Percentiles rank a stretch among this genome's conserved stretches.
Evolutionary conservation across 78 protist genomes (phyloP).

Genomic region (Diacronema lutheri): DNA sequence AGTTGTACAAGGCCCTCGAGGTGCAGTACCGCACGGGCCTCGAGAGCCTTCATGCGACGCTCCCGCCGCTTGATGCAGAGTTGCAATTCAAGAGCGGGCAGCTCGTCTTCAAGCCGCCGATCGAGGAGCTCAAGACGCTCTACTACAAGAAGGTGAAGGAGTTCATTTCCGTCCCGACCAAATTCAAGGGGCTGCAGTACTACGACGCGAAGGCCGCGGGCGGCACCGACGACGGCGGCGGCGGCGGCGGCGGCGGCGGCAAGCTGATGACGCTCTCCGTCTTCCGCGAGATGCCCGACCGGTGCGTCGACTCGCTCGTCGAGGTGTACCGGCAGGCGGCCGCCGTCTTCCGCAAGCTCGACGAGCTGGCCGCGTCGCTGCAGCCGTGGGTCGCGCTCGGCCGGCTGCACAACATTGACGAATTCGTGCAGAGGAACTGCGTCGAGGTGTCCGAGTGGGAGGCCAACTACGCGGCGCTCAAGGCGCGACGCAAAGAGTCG

Average conservation of each 20-base stretch:
- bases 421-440: conserved; percentile 15
- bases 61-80: conserved; percentile 41
- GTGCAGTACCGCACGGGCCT: conserved; percentile 66
- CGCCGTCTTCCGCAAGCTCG: conserved; percentile 37
- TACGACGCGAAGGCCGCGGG: too few species aligned
- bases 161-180: conserved; percentile 59
- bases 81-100: conserved; percentile 36
- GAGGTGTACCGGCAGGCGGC: conserved; percentile 49
- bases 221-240: not conserved
- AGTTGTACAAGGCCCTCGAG: conserved; percentile 75
- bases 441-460: conserved; percentile 52
- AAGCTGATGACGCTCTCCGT: conserved; percentile 16
- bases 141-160: conserved; percentile 57
- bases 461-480: conserved; percentile 40
- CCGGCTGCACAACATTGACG: not conserved
- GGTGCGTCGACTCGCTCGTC: conserved; percentile 39
- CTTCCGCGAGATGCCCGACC: conserved; percentile 51
- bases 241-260: not conserved
- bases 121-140: conserved; percentile 59
- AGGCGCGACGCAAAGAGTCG: conserved; percentile 38
- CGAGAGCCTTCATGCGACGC: conserved; percentile 49
- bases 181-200: conserved; percentile 52
- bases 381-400: conserved; percentile 31
- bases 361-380: not conserved
- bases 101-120: conserved; percentile 55